phyloP scores from a whole-genome alignment of 495 filamentous ascomycete species.

The Aspergillus nanangensis region DNA sequence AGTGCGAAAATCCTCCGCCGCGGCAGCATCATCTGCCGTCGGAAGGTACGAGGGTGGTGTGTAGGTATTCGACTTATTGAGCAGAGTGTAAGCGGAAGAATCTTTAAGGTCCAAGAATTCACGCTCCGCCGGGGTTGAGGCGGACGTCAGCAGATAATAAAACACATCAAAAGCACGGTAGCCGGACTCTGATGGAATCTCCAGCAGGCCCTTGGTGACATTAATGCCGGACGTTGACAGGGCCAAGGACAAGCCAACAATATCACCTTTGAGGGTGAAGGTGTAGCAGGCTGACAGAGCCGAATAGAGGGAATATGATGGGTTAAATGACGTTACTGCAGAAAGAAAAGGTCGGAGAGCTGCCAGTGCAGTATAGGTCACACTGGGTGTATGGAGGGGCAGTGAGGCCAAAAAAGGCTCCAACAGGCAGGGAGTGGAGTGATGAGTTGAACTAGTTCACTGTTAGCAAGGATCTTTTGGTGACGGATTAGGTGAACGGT shows the following conservation, averaged over 20 bases:
- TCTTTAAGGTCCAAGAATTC: constrained; percentile 85
- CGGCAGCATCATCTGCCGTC: constrained; percentile 87
- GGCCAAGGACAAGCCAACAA: constrained; percentile 70
- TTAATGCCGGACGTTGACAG: constrained; percentile 87
- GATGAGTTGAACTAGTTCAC: constrained; percentile 69
- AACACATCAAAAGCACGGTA: constrained; percentile 97
- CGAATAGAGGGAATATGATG: constrained; percentile 75
- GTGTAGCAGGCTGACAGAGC: constrained; percentile 77
- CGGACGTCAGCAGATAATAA: constrained; percentile 89
- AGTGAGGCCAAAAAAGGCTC: constrained; percentile 76
- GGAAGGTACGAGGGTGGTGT: constrained; percentile 85
- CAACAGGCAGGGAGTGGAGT: constrained; percentile 80
- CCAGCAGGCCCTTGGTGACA: constrained; percentile 72
- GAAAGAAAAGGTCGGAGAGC: constrained; percentile 81
- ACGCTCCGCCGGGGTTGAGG: constrained; percentile 84
- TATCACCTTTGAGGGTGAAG: constrained; percentile 72
- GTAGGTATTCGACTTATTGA: constrained; percentile 81
- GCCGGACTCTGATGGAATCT: constrained; percentile 73
- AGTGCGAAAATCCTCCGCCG: constrained; percentile 85
- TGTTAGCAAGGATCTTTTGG: constrained; percentile 12
- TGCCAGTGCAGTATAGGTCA: constrained; percentile 70
- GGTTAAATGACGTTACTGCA: constrained; percentile 83
- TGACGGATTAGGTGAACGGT: not conserved
- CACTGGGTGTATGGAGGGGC: constrained; percentile 68
- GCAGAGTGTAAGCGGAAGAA: constrained; percentile 70